Evolutionary conservation across 2,329 filamentous ascomycete species (phyloP).

Genomic region (Aspergillus awamori): DNA sequence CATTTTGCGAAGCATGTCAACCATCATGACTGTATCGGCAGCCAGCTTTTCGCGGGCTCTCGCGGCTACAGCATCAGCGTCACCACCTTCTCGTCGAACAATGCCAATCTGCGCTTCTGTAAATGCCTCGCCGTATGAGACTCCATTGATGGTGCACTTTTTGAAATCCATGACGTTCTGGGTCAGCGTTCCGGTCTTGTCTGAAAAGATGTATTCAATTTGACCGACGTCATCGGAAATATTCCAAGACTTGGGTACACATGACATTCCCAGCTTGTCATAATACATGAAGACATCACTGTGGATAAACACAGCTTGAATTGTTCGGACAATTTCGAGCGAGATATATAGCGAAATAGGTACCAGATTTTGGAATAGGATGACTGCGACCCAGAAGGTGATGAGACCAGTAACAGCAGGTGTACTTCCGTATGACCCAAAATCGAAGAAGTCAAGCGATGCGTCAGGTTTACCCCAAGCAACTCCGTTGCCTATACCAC

Average conservation of each 20-base stretch:
- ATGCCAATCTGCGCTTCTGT: slow-evolving; percentile 96
- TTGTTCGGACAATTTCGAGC: slow-evolving; percentile 88
- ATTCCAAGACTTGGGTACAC: slow-evolving; percentile 97
- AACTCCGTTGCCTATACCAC: slow-evolving; percentile 81
- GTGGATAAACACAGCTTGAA: slow-evolving; percentile 96
- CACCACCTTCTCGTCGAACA: slow-evolving; percentile 85
- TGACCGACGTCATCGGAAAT: slow-evolving; percentile 97
- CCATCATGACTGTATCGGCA: slow-evolving; percentile 70
- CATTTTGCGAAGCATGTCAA: slow-evolving; percentile 71
- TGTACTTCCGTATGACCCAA: slow-evolving; percentile 74
- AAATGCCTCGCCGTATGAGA: slow-evolving; percentile 94
- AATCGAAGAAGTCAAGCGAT: slow-evolving; percentile 82
- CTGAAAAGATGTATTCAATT: slow-evolving; percentile 98
- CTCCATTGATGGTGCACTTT: slow-evolving; percentile 94
- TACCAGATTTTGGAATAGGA: slow-evolving; percentile 97
- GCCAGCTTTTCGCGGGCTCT: slow-evolving; percentile 77
- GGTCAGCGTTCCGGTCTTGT: slow-evolving; percentile 87
- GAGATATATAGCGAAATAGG: slow-evolving; percentile 98
- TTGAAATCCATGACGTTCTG: slow-evolving; percentile 99
- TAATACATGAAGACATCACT: slow-evolving; percentile 98
- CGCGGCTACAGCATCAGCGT: slow-evolving; percentile 78
- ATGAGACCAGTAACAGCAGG: slow-evolving; percentile 85
- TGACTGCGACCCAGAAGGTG: slow-evolving; percentile 93
- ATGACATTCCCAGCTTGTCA: slow-evolving; percentile 88
- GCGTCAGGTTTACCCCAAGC: slow-evolving; percentile 76